Percentiles rank a stretch among this genome's conserved stretches.
These are phyloP conservation scores for Phytophthora macrochlamydospora DNA, from an alignment of 352 stramenopile species.

Conservation along the genomic window DNA sequence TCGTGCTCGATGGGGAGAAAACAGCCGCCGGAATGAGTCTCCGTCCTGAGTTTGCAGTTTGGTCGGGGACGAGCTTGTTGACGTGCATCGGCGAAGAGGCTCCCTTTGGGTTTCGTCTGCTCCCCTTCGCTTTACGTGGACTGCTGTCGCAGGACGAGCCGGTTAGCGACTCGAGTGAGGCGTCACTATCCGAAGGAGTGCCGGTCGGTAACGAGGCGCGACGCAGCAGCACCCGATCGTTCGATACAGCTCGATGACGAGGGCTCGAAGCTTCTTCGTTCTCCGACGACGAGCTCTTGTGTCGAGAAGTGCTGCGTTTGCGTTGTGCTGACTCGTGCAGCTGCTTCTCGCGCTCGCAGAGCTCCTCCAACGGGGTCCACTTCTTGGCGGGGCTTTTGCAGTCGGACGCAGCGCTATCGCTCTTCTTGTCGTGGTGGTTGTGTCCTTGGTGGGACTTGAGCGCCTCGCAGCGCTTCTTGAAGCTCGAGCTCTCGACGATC, in stretches of 20 bases:
- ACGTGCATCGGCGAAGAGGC: too few relatives aligned
- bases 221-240: constrained; percentile 14
- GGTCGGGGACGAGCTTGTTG: too few relatives aligned
- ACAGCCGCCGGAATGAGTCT: constrained; percentile 1
- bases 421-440: constrained; percentile 27
- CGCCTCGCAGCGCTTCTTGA: constrained; percentile 50
- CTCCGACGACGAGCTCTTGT: constrained; percentile 15
- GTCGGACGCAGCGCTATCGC: neutral
- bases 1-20: constrained; percentile 16
- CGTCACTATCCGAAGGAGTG: too few relatives aligned
- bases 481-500: constrained; percentile 44
- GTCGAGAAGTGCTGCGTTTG: constrained; percentile 3
- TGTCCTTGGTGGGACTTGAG: constrained; percentile 28
- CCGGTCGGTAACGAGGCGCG: constrained; percentile 12
- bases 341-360: constrained; percentile 36
- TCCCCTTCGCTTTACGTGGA: too few relatives aligned
- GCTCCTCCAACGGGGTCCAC: constrained; percentile 33
- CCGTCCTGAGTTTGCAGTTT: too few relatives aligned
- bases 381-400: constrained; percentile 14
- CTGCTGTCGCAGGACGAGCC: too few relatives aligned
- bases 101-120: too few relatives aligned
- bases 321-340: constrained; percentile 12
- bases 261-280: constrained; percentile 13
- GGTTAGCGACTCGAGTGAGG: too few relatives aligned
- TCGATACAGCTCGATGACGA: constrained; percentile 9